phyloP scores from a whole-genome alignment of 1,139 yeast species.

The Candida sp. region DNA sequence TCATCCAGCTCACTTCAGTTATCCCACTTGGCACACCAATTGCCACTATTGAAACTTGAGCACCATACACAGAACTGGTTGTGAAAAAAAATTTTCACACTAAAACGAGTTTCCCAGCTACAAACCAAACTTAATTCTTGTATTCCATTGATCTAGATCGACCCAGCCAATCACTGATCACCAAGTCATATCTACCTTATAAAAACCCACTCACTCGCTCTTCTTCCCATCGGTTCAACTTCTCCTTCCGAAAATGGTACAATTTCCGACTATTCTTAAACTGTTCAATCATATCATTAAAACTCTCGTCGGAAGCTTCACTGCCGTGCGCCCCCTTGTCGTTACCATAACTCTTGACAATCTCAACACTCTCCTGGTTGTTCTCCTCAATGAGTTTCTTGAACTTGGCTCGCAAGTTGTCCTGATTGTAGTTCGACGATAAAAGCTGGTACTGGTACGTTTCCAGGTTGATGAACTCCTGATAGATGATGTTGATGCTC shows the following conservation, averaged over 20 bases:
- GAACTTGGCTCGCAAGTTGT: constrained; percentile 31
- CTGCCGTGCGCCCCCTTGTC: neutral
- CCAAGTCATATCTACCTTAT: too few relatives aligned
- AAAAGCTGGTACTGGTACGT: constrained; percentile 45
- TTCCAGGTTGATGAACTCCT: constrained; percentile 40
- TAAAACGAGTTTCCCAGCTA: too few relatives aligned
- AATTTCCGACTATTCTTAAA: constrained; percentile 51
- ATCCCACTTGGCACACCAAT: too few relatives aligned
- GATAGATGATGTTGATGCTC: constrained; percentile 29
- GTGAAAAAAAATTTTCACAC: too few relatives aligned
- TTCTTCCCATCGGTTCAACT: constrained; percentile 65
- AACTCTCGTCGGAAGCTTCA: constrained; percentile 17
- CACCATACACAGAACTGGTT: too few relatives aligned
- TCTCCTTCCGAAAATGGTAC: constrained; percentile 61
- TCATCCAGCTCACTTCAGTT: too few relatives aligned
- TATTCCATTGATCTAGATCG: too few relatives aligned
- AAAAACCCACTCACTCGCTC: constrained; percentile 64
- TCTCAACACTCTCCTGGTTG: constrained; percentile 25
- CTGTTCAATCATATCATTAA: constrained; percentile 39
- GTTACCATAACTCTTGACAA: constrained; percentile 14
- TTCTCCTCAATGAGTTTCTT: constrained; percentile 26
- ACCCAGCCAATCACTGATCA: neutral
- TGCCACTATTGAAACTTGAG: too few relatives aligned
- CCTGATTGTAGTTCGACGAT: constrained; percentile 41
- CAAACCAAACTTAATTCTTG: too few relatives aligned